These are phyloP conservation scores for Dendrothele bispora DNA, from an alignment of 768 basidiomycete species.

Conservation along the genomic window DNA sequence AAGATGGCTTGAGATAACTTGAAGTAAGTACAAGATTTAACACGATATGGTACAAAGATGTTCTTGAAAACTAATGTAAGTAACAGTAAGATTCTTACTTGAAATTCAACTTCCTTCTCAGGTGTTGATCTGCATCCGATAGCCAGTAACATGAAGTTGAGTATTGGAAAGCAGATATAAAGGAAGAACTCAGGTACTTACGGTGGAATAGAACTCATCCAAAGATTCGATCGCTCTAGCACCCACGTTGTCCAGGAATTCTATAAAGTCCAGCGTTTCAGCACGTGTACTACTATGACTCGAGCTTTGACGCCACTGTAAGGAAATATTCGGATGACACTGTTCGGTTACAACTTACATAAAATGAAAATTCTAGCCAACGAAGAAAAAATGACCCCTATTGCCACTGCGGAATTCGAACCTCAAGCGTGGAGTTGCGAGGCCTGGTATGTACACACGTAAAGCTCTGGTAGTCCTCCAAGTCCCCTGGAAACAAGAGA, in stretches of 20 bases:
- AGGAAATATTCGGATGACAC: not conserved
- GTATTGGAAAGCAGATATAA: not conserved
- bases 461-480: no score
- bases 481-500: no score
- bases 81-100: no score
- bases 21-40: not conserved
- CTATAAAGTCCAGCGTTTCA: no score
- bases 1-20: not conserved
- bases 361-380: no score
- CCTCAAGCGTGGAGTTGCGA: no score
- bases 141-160: not conserved
- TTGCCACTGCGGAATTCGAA: no score
- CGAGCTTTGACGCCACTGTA: not conserved
- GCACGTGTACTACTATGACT: not conserved
- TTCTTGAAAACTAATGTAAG: not conserved
- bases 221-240: conserved; percentile 7
- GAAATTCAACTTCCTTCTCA: no score
- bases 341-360: not conserved
- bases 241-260: no score
- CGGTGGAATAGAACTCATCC: not conserved
- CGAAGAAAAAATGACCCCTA: no score
- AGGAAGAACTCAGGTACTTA: not conserved
- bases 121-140: no score
- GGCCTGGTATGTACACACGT: no score
- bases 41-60: not conserved